Evolutionary conservation across 345 rosid species (phyloP).

Genomic region (Turnera subulata): DNA sequence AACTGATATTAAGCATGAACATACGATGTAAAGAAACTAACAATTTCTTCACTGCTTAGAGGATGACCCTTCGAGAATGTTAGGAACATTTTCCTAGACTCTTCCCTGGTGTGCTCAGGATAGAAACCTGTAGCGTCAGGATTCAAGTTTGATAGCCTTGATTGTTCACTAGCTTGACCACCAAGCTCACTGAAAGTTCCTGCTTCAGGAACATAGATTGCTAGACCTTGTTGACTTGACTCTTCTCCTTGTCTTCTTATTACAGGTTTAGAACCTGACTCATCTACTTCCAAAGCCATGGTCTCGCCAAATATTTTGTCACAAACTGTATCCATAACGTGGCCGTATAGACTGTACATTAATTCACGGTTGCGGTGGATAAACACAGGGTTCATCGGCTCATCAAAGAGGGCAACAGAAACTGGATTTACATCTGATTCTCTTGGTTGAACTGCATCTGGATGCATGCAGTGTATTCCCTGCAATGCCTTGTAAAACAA

Average conservation of each 20-base stretch:
- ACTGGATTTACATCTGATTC: constrained; percentile 7
- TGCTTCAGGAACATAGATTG: not conserved
- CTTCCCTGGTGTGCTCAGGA: constrained; percentile 16
- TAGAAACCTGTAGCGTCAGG: constrained; percentile 16
- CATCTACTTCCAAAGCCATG: constrained; percentile 28
- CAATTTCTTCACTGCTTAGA: constrained; percentile 25
- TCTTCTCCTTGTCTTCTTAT: not conserved
- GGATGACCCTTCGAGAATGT: constrained; percentile 37
- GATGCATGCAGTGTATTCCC: constrained; percentile 19
- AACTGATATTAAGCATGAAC: not conserved
- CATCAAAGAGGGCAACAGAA: constrained; percentile 12
- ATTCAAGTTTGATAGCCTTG: constrained; percentile 7
- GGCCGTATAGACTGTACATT: constrained; percentile 18
- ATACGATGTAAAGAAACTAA: constrained; percentile 24
- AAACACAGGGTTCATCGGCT: constrained; percentile 18
- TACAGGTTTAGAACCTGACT: constrained; percentile 19
- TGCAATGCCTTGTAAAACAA: constrained; percentile 20
- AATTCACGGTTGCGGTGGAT: constrained; percentile 22
- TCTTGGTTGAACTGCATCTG: constrained; percentile 2
- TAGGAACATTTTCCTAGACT: constrained; percentile 25
- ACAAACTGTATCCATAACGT: constrained; percentile 29
- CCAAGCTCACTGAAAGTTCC: not conserved
- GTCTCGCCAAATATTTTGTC: constrained; percentile 29
- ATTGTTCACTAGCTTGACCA: not conserved
- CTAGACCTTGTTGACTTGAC: too few relatives aligned